Evolutionary conservation across 2,329 filamentous ascomycete species (phyloP), one percentile per base, ranked within the genome.

Genomic region (Cladosporium colombiae): DNA sequence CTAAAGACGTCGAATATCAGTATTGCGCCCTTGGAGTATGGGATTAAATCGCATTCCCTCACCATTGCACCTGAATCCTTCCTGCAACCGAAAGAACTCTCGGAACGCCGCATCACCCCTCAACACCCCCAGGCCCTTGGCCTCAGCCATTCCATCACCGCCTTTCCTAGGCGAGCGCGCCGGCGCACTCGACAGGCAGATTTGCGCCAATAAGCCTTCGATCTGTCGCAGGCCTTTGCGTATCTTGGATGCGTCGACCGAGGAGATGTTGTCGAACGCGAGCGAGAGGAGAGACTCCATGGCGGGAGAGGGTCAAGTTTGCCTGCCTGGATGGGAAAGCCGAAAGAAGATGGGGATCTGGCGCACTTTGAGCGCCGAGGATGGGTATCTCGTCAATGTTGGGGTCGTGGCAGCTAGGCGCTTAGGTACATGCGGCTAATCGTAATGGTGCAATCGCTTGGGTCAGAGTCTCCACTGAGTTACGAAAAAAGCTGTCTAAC

Each of bases 1-100:
- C 92, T 87, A 68, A 52, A 33, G 31, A 25, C 13, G n/a, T 21
- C 23, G 2, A 25, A 33, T 23, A 37, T 72, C 49, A 70, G 69
- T 61, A 62, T 46, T 49, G n/a, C 33, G 55, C 35, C 53, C 16
- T 11, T 14, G 7, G 14, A 14, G 31, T 21, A 16, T 18, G 14
- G 8, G 16, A 1, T 13, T 18, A 27, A 4, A 29, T 62, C 29
- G 29, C n/a, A 27, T 40, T 25, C 5, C 46, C 80, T 67, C 77
- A 89, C 87, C 85, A 81, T 99, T 99, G 91, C 93, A 98, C 81
- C 98, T 92, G 76, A 99, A 99, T 2, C 93, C 92, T 75, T 98
- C 93, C 78, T 99, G 95, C 70, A 98, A 78, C 77, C 96, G 92
- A 83, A 97, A 97, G 82, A 98, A 98, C 79, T 97, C 93, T 70